These are phyloP conservation scores for Thermomyces lanuginosus DNA, from an alignment of 2,329 filamentous ascomycete genomes.

Conservation along the genomic window DNA sequence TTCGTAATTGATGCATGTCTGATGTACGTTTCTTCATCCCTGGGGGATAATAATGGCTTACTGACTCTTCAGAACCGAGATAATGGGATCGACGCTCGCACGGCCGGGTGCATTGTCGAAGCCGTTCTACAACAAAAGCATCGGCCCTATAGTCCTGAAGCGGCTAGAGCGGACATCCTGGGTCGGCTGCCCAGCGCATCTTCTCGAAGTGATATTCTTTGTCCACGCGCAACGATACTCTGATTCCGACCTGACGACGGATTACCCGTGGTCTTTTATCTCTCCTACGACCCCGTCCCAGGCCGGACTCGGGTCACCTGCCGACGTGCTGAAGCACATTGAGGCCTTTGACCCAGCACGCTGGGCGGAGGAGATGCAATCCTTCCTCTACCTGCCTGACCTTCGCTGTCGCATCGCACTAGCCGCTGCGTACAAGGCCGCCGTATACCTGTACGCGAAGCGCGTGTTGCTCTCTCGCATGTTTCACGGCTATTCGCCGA, in stretches of 20 bases:
- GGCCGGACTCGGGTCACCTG: constrained; percentile 16
- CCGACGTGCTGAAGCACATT: constrained; percentile 21
- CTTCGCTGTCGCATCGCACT: constrained; percentile 34
- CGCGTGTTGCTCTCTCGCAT: constrained; percentile 19
- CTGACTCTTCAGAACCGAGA: constrained; percentile 17
- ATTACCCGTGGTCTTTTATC: constrained; percentile 13
- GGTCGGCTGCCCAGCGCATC: constrained; percentile 26
- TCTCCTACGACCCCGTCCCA: no score
- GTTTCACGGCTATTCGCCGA: constrained; percentile 1
- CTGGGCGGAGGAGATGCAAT: constrained; percentile 24
- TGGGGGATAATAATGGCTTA: neutral
- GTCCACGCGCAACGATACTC: constrained; percentile 23
- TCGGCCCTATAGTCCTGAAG: constrained; percentile 20
- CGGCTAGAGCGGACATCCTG: constrained; percentile 26
- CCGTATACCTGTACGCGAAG: constrained; percentile 26
- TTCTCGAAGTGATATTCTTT: constrained; percentile 26
- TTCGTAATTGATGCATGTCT: constrained; percentile 24
- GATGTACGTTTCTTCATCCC: constrained; percentile 12
- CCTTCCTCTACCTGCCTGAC: constrained; percentile 30
- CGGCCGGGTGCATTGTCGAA: constrained; percentile 23
- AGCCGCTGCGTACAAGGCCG: constrained; percentile 24
- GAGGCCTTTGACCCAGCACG: constrained; percentile 21
- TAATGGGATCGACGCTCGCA: constrained; percentile 28
- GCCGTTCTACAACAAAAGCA: constrained; percentile 22
- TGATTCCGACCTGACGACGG: constrained; percentile 12